Evolutionary conservation across 2,329 filamentous ascomycete genomes (phyloP), one percentile per base, ranked within the genome.

Genomic region (Penicillium sp.): DNA sequence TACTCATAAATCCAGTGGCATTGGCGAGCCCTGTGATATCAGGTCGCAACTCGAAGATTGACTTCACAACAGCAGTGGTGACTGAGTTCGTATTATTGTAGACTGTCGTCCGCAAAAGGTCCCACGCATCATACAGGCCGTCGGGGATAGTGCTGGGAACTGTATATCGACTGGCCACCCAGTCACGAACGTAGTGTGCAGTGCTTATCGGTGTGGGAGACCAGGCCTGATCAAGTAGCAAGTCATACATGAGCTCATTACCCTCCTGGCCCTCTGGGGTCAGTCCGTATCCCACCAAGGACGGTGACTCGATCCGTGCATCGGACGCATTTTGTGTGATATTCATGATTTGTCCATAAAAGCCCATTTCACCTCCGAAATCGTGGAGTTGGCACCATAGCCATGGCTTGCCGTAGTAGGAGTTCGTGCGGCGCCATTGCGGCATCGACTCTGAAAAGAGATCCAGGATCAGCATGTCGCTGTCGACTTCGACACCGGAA

Each of bases 331-430:
- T 70, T 26, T 67, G 56, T 0, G 74, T 77, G 5, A 76, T 48
- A 26, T 75, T 76, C 39, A 65, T 56, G 11, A 77, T 62, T 44
- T 76, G 74, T 1, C 74, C 74, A 43, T 76, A 76, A 1, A 77
- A 45, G 0, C 72, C 73, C 61, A 69, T 65, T 47, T 71, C 75
- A 11, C 69, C 71, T 4, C 74, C 74, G 42, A 72, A 77, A 43
- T 68, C 65, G 47, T 77, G 75, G 5, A 78, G 55, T 47, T 76
- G 61, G 47, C 73, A 76, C 75, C 75, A 77, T 23, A 77, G 69
- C 74, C 74, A 78, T 0, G 71, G 69, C 47, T 76, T 76, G 13
- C 74, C 73, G 42, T 68, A 71, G 51, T 75, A 78, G 0, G 67
- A 71, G 11, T 71, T 64, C 0, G 73, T 75, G 7, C 71, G 62